Percentiles rank a stretch among this genome's conserved stretches.
These are phyloP conservation scores for Ananas comosus DNA, from an alignment of 176 grass and related monocot genomes.

Conservation along the genomic window DNA sequence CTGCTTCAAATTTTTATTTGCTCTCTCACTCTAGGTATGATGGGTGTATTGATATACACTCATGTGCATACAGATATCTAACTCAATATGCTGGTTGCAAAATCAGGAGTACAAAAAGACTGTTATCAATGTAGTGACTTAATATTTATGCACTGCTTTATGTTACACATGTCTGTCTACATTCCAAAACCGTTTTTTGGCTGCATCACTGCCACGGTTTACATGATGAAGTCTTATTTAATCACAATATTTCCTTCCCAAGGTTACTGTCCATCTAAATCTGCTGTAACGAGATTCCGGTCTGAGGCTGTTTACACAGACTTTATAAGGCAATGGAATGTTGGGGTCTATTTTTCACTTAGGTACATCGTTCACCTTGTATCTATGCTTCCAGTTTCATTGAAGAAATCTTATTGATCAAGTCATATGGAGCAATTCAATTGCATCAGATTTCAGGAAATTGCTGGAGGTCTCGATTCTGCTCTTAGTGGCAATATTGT, in stretches of 20 bases:
- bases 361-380: slow-evolving; percentile 29
- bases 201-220: background rate
- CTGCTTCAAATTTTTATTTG: background rate
- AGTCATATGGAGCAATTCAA: slow-evolving; percentile 21
- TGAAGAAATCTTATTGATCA: slow-evolving; percentile 8
- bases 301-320: slow-evolving; percentile 60
- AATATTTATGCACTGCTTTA: background rate
- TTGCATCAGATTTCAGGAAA: slow-evolving; percentile 92
- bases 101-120: background rate
- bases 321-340: slow-evolving; percentile 85
- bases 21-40: background rate
- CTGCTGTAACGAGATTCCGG: slow-evolving; percentile 65
- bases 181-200: background rate
- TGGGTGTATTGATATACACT: background rate
- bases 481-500: slow-evolving; percentile 42
- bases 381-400: background rate
- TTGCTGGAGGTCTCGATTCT: slow-evolving; percentile 91
- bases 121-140: background rate
- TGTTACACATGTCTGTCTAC: background rate
- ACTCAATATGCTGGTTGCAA: background rate
- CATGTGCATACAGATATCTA: background rate
- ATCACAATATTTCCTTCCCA: slow-evolving; percentile 6
- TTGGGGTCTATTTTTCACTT: slow-evolving; percentile 92
- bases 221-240: background rate
- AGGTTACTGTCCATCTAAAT: slow-evolving; percentile 73